Evolutionary conservation across 2,329 filamentous ascomycete species (phyloP), one percentile per base, ranked within the genome.

Genomic region (Fusarium sp.): DNA sequence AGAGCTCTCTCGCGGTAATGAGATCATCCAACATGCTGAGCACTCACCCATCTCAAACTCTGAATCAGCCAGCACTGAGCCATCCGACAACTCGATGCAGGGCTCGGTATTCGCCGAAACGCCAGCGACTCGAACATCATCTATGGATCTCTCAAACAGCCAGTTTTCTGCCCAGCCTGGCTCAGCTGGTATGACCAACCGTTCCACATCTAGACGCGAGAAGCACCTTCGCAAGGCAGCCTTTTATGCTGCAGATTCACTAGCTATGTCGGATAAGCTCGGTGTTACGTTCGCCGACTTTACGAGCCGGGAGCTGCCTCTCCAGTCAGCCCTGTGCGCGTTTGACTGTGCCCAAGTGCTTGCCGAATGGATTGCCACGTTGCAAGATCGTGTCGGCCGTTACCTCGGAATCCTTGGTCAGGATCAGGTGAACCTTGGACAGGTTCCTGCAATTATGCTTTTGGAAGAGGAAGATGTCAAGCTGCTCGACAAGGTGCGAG

Each of bases 311-410:
- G 95, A 98, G 79, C 87, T 98, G 14, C 95, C 96, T 0, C 89
- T 98, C 42, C 96, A 98, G 80, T 95, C 94, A 16, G 94, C 95
- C 1, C 92, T 98, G 87, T 98, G 96, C 82, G 92, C 93, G 6
- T 97, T 98, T 78, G 96, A 98, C 79, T 98, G 96, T 79, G 93
- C 94, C 3, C 95, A 98, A 79, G 94, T 98, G 2, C 89, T 99
- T 35, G 94, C 94, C 1, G 96, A 98, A 83, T 99, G 96, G 96
- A 90, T 96, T 45, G 93, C 94, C 6, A 96, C 95, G 2, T 90
- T 98, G 5, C 96, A 99, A 82, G 95, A 98, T 79, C 93, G 96
- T 10, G 93, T 98, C n/a, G 96, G 96, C 0, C 91, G 91, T 6
- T 97, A 96, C 78, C 83, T 98, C 7, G 96, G 96, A 6, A 91